These are phyloP conservation scores for Fusarium palustre DNA, from an alignment of 2,329 filamentous ascomycete species.

Conservation along the genomic window DNA sequence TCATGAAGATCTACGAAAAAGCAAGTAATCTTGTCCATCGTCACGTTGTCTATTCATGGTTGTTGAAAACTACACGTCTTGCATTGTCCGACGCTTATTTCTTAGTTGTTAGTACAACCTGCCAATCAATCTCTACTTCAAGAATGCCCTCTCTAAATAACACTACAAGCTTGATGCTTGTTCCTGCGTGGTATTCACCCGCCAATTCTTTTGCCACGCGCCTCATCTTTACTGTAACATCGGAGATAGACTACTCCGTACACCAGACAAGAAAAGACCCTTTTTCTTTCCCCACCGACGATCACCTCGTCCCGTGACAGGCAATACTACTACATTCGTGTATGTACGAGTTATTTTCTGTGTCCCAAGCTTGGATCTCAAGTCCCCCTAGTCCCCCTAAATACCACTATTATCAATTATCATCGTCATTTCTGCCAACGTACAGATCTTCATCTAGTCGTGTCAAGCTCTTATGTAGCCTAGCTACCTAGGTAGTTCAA, in stretches of 20 bases:
- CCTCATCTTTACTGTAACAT: constrained; percentile 27
- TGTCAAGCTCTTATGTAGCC: not conserved
- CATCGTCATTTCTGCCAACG: not conserved
- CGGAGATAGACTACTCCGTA: no score
- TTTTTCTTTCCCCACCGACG: constrained; percentile 29
- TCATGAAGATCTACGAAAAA: constrained; percentile 1
- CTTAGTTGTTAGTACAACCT: not conserved
- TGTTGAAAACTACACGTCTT: constrained; percentile 15
- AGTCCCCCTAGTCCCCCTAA: not conserved
- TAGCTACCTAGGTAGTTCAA: no score
- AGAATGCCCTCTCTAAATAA: not conserved
- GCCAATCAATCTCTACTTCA: not conserved
- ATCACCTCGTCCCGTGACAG: constrained; percentile 31
- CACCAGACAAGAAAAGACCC: constrained; percentile 15
- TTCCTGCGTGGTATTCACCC: constrained; percentile 9
- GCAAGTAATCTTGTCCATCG: not conserved
- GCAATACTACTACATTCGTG: not conserved
- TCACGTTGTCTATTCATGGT: constrained; percentile 1
- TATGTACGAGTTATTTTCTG: constrained; percentile 23
- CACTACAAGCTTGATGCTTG: constrained; percentile 34
- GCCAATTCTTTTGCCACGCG: constrained; percentile 26
- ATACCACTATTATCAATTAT: not conserved
- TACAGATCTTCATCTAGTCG: constrained; percentile 25
- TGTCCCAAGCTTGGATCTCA: not conserved
- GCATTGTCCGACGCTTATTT: constrained; percentile 36